These are phyloP conservation scores for Wickerhamia fluorescens DNA, from an alignment of 805 yeast genomes.

Conservation along the genomic window DNA sequence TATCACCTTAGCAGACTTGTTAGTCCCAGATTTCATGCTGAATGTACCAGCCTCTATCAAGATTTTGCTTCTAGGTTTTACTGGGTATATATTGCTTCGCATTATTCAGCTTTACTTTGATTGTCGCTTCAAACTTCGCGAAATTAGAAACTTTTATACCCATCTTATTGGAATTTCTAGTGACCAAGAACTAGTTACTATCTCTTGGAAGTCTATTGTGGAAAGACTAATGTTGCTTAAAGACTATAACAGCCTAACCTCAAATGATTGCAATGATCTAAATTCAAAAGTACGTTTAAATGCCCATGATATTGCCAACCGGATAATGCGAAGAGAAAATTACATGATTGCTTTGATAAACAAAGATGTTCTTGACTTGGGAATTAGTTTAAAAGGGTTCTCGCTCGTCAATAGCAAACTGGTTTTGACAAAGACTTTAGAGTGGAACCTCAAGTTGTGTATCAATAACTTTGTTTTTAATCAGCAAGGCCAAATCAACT, in stretches of 20 bases:
- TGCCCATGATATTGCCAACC: constrained; percentile 91
- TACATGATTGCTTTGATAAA: constrained; percentile 87
- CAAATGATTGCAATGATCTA: constrained; percentile 42
- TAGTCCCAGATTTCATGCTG: constrained; percentile 39
- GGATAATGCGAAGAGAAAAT: constrained; percentile 93
- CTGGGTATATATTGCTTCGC: constrained; percentile 45
- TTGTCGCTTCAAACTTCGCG: constrained; percentile 53
- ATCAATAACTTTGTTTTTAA: constrained; percentile 82
- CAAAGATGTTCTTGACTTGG: constrained; percentile 62
- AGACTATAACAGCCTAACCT: constrained; percentile 71
- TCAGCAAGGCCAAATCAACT: constrained; percentile 73
- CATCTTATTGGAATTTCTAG: constrained; percentile 66
- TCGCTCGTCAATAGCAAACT: constrained; percentile 4
- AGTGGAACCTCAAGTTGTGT: constrained; percentile 90
- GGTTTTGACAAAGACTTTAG: constrained; percentile 76
- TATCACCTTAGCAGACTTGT: constrained; percentile 27
- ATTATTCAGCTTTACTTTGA: constrained; percentile 52
- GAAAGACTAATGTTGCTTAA: constrained; percentile 65
- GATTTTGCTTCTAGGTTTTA: constrained; percentile 56
- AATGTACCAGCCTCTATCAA: constrained; percentile 41
- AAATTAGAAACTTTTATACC: constrained; percentile 69
- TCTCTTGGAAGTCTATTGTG: constrained; percentile 86
- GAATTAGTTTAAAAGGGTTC: constrained; percentile 25
- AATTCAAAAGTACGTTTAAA: constrained; percentile 70
- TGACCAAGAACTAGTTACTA: constrained; percentile 76